Base-by-base conservation (phyloP, 2,329 filamentous ascomycete species). In the Ophiostoma quercus region DNA sequence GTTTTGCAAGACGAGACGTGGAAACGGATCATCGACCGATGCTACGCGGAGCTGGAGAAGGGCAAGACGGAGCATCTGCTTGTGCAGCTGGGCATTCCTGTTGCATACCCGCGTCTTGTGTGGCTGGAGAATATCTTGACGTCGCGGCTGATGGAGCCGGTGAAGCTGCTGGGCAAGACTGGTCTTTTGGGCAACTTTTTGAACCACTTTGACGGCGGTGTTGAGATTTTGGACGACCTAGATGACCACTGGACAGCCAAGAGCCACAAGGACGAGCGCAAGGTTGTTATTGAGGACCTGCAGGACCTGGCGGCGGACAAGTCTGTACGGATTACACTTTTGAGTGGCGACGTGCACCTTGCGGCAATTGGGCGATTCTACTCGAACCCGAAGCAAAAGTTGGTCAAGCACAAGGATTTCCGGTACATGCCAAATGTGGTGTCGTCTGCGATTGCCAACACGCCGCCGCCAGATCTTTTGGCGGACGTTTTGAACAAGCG, bases 161-260 rank as follows among this genome's bases (percentile, higher is more conserved):
- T 97, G 77, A 98, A 98, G 79, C 92, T 92, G 5, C 83, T 98
- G 32, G 92, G 93, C 54, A 90, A 92, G 75, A 86, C 90, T 47
- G 94, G 94, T 1, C 79, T 96, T 74, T 84, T 98, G 68, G 92
- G 92, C 3, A 86, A 86, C 71, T 87, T 96, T 62, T 83, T 96
- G 54, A 97, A 97, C 80, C 91, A 91, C 74, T 94, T 97, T 74
- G 94, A 97, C 76, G 93, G 92, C 29, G 92, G 92, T 22, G 91
- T 95, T 6, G 95, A 98, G 79, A 91, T 98, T 16, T 82, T 96
- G 37, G 94, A 97, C 77, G 93, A 96, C 75, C 81, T 97, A 11
- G 94, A 97, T 77, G 95, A 98, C 78, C 94, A 99, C 77, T 99
- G 95, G 95, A 97, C 94, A 0, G 92, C 94, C 51, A 96, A 92